Percentiles rank a stretch among this genome's conserved stretches.
These are phyloP conservation scores for Trichosporon faecale DNA, from an alignment of 1,284 basidiomycete species.

Conservation along the genomic window DNA sequence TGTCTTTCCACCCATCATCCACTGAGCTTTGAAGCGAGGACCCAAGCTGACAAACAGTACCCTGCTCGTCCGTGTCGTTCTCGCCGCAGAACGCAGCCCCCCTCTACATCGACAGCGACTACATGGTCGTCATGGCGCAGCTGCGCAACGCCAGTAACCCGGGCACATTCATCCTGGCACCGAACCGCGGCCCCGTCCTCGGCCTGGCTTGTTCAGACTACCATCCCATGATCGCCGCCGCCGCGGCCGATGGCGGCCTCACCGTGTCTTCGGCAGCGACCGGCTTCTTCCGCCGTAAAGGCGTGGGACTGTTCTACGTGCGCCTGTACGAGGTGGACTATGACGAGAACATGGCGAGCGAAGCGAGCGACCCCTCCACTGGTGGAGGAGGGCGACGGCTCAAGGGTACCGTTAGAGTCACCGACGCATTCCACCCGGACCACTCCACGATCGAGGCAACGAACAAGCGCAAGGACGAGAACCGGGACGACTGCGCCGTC, in stretches of 20 bases:
- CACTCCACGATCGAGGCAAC: conserved; percentile 21
- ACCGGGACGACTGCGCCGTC: conserved; percentile 21
- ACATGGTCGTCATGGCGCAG: conserved; percentile 33
- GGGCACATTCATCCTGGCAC: conserved; percentile 23
- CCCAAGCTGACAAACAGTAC: conserved; percentile 30
- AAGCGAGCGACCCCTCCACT: neutral
- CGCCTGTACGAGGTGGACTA: conserved; percentile 84
- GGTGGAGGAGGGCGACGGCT: neutral
- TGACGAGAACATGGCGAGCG: conserved; percentile 58
- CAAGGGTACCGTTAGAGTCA: conserved; percentile 68
- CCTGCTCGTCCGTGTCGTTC: conserved; percentile 38
- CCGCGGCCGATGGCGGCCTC: conserved; percentile 75
- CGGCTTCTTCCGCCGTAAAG: conserved; percentile 34
- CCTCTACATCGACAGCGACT: conserved; percentile 43
- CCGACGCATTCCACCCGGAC: conserved; percentile 72
- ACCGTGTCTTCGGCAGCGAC: conserved; percentile 27
- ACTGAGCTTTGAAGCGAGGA: neutral
- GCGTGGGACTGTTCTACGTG: conserved; percentile 64
- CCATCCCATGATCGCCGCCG: conserved; percentile 77
- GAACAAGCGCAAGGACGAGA: conserved; percentile 20
- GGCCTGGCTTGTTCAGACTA: conserved; percentile 75
- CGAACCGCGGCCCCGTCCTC: conserved; percentile 66
- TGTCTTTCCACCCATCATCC: neutral
- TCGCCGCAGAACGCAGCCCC: conserved; percentile 35
- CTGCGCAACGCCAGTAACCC: conserved; percentile 25